These are phyloP conservation scores for Aphanomyces invadans DNA, from an alignment of 352 stramenopile species.

Conservation along the genomic window DNA sequence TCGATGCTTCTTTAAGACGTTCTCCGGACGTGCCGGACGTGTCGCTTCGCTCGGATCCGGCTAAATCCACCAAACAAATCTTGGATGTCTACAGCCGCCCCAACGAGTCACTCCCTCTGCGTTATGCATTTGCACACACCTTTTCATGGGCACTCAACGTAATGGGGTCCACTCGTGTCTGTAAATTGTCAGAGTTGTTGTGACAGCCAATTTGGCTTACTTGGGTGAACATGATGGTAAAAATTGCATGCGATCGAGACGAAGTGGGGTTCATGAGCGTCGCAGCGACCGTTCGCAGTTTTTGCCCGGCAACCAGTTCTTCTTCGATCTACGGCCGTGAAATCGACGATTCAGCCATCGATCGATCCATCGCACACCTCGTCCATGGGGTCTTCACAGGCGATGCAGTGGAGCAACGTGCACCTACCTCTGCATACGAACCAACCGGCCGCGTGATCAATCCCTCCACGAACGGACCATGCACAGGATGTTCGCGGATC, in stretches of 20 bases:
- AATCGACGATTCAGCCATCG: too few relatives aligned
- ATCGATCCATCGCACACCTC: too few relatives aligned
- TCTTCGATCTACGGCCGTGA: conserved; percentile 43
- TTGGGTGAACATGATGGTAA: conserved; percentile 91
- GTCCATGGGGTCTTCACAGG: too few relatives aligned
- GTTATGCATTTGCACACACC: conserved; percentile 27
- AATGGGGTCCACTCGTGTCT: conserved; percentile 47
- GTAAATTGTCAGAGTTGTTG: not conserved
- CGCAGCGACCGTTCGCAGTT: conserved; percentile 89
- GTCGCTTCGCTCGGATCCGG: conserved; percentile 72
- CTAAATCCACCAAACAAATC: conserved; percentile 81
- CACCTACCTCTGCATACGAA: conserved; percentile 65
- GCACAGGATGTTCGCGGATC: conserved; percentile 75
- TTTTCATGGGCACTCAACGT: conserved; percentile 61
- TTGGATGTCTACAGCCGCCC: conserved; percentile 50
- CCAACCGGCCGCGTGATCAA: conserved; percentile 56
- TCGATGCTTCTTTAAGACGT: conserved; percentile 84
- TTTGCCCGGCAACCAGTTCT: conserved; percentile 85
- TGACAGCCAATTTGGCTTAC: not conserved
- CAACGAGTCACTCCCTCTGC: not conserved
- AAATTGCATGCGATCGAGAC: conserved; percentile 94
- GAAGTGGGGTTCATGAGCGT: conserved; percentile 96
- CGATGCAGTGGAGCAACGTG: too few relatives aligned
- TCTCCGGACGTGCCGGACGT: conserved; percentile 77
- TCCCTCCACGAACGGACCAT: conserved; percentile 76